Base-by-base conservation (phyloP, 2,329 filamentous ascomycete species). In the Aureobasidium pullulans region DNA sequence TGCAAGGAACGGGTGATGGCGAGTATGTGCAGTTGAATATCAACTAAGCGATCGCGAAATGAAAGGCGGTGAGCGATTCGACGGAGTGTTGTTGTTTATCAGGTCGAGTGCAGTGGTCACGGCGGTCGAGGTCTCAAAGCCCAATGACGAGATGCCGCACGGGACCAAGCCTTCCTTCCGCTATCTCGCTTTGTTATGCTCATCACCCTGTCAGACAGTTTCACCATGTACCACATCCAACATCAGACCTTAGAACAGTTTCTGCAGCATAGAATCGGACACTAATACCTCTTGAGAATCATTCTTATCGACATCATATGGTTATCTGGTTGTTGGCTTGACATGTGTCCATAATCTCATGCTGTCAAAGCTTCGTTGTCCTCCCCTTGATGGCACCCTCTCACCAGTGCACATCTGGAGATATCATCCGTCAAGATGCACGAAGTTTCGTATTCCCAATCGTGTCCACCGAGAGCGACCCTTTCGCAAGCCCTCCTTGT, bases 51-150 rank as follows among this genome's bases (percentile, higher is more conserved):
- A 48, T 15, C 32, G 53, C 42, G 32, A 11, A 37, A n/a, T 15
- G 40, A 39, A 46, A 57, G 42, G 53, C 32, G 53, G 53, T 57
- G 53, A 57, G 11, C 34, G 34, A 34, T 32, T 37, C 37, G 50
- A 34, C 29, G 43, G 29, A 28, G 44, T 57, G 32, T 57, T 57
- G 32, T 57, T 39, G 32, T 57, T 46, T 57, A 48, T 57, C 53
- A 39, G 32, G 42, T 37, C 29, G 28, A 36, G 47, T 47, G 44
- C 44, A 60, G 31, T 47, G 39, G 43, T 57, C 39, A 40, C 36
- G 59, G 50, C 50, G 50, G 50, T 42, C 50, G 50, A 54, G 37
- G 50, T 54, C 50, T 42, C 37, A 19, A 54, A 54, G 50, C 50
- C 37, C 37, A 43, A 54, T 52, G 48, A 52, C 48, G 48, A 36